A percentile compares a stretch with the other conserved stretches of the same genome.
Conservation (phyloP, 306 rosid genomes). For the Pyrus communis region DNA sequence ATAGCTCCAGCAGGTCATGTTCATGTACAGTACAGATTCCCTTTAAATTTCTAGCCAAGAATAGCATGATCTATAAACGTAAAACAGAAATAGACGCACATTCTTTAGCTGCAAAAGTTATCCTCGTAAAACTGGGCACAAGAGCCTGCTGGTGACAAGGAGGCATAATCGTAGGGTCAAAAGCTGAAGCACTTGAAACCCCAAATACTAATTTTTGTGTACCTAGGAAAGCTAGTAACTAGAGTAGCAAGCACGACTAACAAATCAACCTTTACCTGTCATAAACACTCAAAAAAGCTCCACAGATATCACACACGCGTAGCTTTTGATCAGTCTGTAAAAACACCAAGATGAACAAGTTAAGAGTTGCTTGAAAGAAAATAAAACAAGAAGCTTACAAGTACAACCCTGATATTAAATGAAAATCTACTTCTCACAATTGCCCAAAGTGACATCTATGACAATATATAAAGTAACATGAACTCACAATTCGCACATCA, state of each 20-base stretch:
- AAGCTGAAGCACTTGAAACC: constrained; percentile 92
- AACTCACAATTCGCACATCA: constrained; percentile 96
- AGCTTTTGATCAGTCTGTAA: constrained; percentile 99
- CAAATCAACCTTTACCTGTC: constrained; percentile 64
- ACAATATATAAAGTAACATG: constrained; percentile 6
- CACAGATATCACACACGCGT: constrained; percentile 97
- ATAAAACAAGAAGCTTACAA: not conserved
- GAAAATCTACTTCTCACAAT: not conserved
- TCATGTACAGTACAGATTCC: constrained; percentile 33
- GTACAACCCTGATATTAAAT: not conserved
- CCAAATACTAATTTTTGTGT: constrained; percentile 61
- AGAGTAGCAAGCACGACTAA: constrained; percentile 5
- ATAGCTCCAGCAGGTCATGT: constrained; percentile 10
- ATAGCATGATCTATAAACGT: constrained; percentile 82
- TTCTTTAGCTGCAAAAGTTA: constrained; percentile 99
- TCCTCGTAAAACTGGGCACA: constrained; percentile 99
- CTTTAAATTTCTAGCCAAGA: constrained; percentile 51
- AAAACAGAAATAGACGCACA: constrained; percentile 97
- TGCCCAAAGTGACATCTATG: not conserved
- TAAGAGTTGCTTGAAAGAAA: constrained; percentile 8
- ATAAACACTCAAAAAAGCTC: constrained; percentile 97
- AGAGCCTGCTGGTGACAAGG: constrained; percentile 99
- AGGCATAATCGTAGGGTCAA: constrained; percentile 97
- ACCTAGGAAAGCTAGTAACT: constrained; percentile 39
- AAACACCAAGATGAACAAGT: constrained; percentile 16